Evolutionary conservation across 352 stramenopile genomes (phyloP).

Genomic region (Pythium plurisporium): DNA sequence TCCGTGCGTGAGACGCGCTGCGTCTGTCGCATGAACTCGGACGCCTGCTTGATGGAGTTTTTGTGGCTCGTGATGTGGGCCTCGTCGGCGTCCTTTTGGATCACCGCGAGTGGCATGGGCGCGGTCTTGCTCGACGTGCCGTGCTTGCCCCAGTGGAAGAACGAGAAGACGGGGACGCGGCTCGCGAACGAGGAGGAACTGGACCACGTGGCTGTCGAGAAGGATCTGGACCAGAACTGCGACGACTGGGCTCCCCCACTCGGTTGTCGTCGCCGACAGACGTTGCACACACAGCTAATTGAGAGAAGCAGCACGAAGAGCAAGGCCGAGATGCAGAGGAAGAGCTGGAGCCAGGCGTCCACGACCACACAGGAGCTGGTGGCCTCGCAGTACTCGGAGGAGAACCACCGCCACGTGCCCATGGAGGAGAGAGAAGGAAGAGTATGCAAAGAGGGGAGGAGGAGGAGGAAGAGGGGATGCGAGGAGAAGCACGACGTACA

Average conservation of each 20-base stretch:
- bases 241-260: no score
- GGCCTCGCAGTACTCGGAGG: conserved; percentile 35
- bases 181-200: neutral
- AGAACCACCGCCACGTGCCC: conserved; percentile 59
- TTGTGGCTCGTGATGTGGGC: conserved; percentile 71
- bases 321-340: conserved; percentile 21
- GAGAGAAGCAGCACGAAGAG: conserved; percentile 25
- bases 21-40: conserved; percentile 62
- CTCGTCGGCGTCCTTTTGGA: conserved; percentile 56
- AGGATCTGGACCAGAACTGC: conserved; percentile 1
- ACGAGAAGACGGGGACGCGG: conserved; percentile 4
- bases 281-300: neutral
- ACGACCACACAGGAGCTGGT: conserved; percentile 58
- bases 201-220: neutral
- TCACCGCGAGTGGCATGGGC: conserved; percentile 57
- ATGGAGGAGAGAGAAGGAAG: conserved; percentile 25
- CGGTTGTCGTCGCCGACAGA: no score
- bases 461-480: neutral
- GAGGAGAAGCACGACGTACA: neutral
- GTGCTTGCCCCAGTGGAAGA: conserved; percentile 11
- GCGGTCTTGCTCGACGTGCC: conserved; percentile 27
- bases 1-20: conserved; percentile 52
- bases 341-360: conserved; percentile 56
- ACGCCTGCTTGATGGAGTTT: conserved; percentile 65
- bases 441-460: neutral